These are phyloP conservation scores for Henningerozyma blattae DNA, from an alignment of 805 yeast genomes.

Conservation along the genomic window DNA sequence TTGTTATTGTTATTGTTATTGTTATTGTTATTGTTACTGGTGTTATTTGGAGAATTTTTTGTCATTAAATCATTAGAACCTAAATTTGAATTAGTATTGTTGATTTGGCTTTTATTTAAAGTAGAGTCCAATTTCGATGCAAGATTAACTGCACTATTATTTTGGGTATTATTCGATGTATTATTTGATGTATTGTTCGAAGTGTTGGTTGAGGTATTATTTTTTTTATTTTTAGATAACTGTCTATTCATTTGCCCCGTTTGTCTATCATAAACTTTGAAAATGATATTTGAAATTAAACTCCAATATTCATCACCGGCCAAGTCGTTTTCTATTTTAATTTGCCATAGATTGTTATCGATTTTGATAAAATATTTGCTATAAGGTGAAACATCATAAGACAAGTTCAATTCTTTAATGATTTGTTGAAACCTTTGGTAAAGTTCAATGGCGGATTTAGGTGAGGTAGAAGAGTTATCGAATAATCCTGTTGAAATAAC, in stretches of 20 bases:
- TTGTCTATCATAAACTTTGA: slow-evolving; percentile 16
- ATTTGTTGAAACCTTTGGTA: slow-evolving; percentile 25
- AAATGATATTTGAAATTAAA: slow-evolving; percentile 14
- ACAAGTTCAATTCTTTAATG: slow-evolving; percentile 22
- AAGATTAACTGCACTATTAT: too few relatives aligned
- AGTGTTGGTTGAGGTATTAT: slow-evolving; percentile 6
- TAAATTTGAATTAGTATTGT: too few relatives aligned
- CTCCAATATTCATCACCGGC: slow-evolving; percentile 20
- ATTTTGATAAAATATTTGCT: slow-evolving; percentile 17
- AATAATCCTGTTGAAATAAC: slow-evolving; percentile 15
- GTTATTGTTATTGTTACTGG: slow-evolving; percentile 2
- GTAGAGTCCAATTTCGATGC: too few relatives aligned
- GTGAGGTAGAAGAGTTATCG: slow-evolving; percentile 21
- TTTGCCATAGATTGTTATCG: slow-evolving; percentile 20
- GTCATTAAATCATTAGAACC: too few relatives aligned
- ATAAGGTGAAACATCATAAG: slow-evolving; percentile 22
- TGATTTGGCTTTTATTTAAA: too few relatives aligned
- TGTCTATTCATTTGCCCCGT: slow-evolving; percentile 18
- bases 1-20: not conserved
- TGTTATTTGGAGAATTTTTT: too few relatives aligned
- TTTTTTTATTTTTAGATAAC: slow-evolving; percentile 4
- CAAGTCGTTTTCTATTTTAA: slow-evolving; percentile 18
- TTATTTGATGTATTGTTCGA: slow-evolving; percentile 5
- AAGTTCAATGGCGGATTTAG: slow-evolving; percentile 24
- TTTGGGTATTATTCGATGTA: too few relatives aligned